phyloP scores from a whole-genome alignment of 805 yeast genomes.

The Ogataea pignaliae region DNA sequence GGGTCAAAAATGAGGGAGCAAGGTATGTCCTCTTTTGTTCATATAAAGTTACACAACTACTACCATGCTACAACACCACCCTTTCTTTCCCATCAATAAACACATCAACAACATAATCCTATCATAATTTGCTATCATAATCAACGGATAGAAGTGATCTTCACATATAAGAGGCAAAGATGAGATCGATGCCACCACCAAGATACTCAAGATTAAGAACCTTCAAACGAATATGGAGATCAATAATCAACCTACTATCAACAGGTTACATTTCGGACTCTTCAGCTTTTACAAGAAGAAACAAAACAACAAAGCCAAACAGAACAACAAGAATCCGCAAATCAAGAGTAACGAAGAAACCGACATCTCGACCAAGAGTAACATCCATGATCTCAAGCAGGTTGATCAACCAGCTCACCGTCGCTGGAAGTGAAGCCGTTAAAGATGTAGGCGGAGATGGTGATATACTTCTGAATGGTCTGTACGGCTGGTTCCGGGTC shows the following conservation, averaged over 20 bases:
- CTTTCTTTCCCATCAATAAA: too few relatives aligned
- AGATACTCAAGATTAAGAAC: constrained; percentile 31
- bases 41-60: too few relatives aligned
- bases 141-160: too few relatives aligned
- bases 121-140: too few relatives aligned
- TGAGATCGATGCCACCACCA: constrained; percentile 36
- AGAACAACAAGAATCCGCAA: constrained; percentile 28
- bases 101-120: too few relatives aligned
- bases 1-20: too few relatives aligned
- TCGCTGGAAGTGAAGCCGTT: constrained; percentile 5
- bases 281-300: constrained; percentile 23
- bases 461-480: neutral
- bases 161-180: constrained; percentile 1
- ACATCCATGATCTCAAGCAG: constrained; percentile 17
- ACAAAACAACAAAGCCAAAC: constrained; percentile 17
- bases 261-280: constrained; percentile 33
- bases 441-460: neutral
- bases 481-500: neutral
- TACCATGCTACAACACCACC: too few relatives aligned
- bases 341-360: constrained; percentile 27
- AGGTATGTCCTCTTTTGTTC: neutral
- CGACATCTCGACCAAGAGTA: constrained; percentile 26
- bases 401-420: constrained; percentile 21
- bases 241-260: constrained; percentile 27
- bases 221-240: constrained; percentile 28